Evolutionary conservation across 345 rosid species (phyloP), one percentile per base, ranked within the genome.

Genomic region (Eucalyptus microcorys): DNA sequence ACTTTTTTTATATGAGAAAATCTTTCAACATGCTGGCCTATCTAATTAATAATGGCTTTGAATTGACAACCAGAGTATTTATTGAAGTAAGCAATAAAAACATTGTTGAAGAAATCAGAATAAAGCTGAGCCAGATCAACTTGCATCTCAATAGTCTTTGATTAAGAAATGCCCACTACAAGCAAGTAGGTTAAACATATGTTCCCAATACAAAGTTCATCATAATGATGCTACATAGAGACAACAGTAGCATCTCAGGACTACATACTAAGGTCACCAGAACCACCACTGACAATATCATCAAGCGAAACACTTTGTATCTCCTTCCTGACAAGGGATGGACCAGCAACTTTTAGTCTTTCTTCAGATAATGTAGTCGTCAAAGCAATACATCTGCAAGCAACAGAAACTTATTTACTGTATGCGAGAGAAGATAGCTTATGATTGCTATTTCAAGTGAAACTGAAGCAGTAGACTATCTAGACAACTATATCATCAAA

Each of bases 261-360:
- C 94, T 95, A 97, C 98, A 95, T 95, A 96, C 98, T 94, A 93
- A 89, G 87, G 92, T 92, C 91, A 93, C 92, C 94, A 87, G 95
- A 91, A 93, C 96, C 97, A 91, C 99, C 99, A 89, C 91, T 91
- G 94, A 97, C 96, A 93, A 97, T 96, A 91, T 97, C 99, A 90
- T 90, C 93, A 91, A 97, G 91, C 86, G 97, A 95, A 92, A 96
- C 86, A 90, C 88, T 94, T 91, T 95, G 99, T 66, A 97, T 96
- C 80, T 96, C 93, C 19, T 93, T 95, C 92, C 96, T 93, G 93
- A 97, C 91, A 52, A 97, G 90, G 83, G 98, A 95, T 48, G 98
- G 98, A 59, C 93, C 92, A 87, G 96, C 97, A 42, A 91, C 94
- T 88, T 93, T 92, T 42, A 97, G 93, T 90, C 91, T 59, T 87